A percentile compares a stretch with the other conserved stretches of the same genome.
phyloP scores from a whole-genome alignment of 495 filamentous ascomycete genomes.

The Parmelia sp. region DNA sequence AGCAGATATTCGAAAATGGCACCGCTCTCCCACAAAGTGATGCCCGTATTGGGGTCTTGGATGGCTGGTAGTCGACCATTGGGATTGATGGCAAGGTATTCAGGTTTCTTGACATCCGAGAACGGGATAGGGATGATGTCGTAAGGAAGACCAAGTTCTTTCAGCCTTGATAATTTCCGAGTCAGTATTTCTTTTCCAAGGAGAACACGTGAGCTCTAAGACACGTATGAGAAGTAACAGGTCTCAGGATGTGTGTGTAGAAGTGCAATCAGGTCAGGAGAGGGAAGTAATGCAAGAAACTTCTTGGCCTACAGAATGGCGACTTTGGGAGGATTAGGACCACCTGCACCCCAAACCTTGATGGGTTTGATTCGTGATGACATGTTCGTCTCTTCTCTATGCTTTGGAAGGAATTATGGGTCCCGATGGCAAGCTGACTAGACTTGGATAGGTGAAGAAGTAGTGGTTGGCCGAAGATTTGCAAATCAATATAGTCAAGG shows the following conservation, averaged over 20 bases:
- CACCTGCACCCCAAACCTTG: slow-evolving; percentile 32
- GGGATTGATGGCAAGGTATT: slow-evolving; percentile 51
- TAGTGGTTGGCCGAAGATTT: neutral
- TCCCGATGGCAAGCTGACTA: neutral
- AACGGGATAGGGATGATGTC: slow-evolving; percentile 32
- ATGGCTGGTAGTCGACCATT: slow-evolving; percentile 58
- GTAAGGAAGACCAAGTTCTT: slow-evolving; percentile 30
- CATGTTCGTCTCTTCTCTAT: slow-evolving; percentile 5
- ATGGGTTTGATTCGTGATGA: slow-evolving; percentile 32
- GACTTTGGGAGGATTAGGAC: slow-evolving; percentile 48
- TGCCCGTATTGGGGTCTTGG: slow-evolving; percentile 51
- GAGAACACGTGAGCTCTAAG: too few relatives aligned
- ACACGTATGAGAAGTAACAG: too few relatives aligned
- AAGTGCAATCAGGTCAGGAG: too few relatives aligned
- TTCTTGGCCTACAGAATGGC: too few relatives aligned
- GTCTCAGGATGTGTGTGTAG: too few relatives aligned
- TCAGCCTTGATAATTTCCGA: too few relatives aligned
- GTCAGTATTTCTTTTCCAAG: too few relatives aligned
- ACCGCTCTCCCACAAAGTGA: slow-evolving; percentile 57
- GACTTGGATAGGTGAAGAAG: neutral
- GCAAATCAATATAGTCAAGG: neutral
- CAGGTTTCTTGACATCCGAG: slow-evolving; percentile 43
- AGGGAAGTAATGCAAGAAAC: too few relatives aligned
- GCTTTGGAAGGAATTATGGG: neutral
- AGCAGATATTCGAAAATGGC: slow-evolving; percentile 59